phyloP scores from a whole-genome alignment of 169 alveolate genomes.

The Eimeria maxima region DNA sequence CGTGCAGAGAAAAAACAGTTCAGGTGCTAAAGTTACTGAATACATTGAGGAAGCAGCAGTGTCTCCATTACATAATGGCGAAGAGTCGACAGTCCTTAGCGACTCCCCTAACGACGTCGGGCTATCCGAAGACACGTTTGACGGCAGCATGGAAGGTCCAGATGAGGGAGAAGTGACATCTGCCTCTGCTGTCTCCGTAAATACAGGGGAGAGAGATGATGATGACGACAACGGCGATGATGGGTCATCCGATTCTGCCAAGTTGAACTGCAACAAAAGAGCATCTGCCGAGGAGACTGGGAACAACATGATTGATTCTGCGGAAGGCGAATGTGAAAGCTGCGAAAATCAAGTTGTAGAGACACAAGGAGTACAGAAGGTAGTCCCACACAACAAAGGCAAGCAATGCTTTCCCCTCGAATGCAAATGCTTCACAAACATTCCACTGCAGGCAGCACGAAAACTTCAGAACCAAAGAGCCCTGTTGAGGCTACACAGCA shows the following conservation, averaged over 20 bases:
- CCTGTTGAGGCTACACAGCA: slow-evolving; percentile 33
- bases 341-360: neutral
- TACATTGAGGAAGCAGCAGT: neutral
- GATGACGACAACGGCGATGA: slow-evolving; percentile 10
- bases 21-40: neutral
- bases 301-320: neutral
- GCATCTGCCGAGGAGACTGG: neutral
- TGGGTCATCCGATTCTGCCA: neutral
- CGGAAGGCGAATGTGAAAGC: neutral
- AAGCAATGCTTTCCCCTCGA: neutral
- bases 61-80: neutral
- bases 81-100: neutral
- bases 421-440: neutral
- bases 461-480: neutral
- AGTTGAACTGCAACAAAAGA: neutral
- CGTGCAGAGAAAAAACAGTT: neutral
- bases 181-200: neutral
- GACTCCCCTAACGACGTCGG: slow-evolving; percentile 5
- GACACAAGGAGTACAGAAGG: neutral
- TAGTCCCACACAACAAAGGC: neutral
- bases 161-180: neutral
- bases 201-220: neutral
- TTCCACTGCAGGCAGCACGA: neutral
- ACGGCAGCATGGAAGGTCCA: slow-evolving; percentile 2
- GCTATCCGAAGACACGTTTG: neutral